Conservation (phyloP, 192 early-diverging fungal species). For the Entrophospora sp. region DNA sequence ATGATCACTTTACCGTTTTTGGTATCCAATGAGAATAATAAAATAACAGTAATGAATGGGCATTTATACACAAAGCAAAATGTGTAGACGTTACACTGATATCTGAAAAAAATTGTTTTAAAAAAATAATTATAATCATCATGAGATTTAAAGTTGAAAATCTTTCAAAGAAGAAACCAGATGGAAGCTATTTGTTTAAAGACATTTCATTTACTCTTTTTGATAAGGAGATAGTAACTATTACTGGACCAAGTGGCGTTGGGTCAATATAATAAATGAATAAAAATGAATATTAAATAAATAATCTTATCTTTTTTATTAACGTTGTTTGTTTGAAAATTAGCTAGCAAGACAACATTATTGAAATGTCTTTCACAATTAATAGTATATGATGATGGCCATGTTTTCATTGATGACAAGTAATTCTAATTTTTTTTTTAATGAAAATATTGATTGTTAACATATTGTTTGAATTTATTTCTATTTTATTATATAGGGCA, state of each 20-base stretch:
- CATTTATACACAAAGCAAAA: too few species aligned
- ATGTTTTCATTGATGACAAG: slow-evolving; percentile 40
- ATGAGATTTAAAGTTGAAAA: slow-evolving; percentile 26
- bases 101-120: too few species aligned
- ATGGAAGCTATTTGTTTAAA: slow-evolving; percentile 46
- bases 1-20: too few species aligned
- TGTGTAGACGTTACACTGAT: too few species aligned
- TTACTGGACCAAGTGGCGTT: slow-evolving; percentile 64
- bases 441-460: background rate
- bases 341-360: slow-evolving; percentile 67
- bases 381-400: slow-evolving; percentile 52
- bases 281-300: background rate
- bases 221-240: slow-evolving; percentile 44
- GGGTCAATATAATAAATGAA: slow-evolving; percentile 34
- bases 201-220: slow-evolving; percentile 46
- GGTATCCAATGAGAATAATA: too few species aligned
- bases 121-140: too few species aligned
- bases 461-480: background rate
- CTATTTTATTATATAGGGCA: slow-evolving; percentile 17
- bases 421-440: slow-evolving; percentile 1
- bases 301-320: background rate
- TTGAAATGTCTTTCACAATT: slow-evolving; percentile 76
- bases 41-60: too few species aligned
- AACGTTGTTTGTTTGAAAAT: too few species aligned
- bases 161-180: slow-evolving; percentile 31